These are phyloP conservation scores for Cucumis melo DNA, from an alignment of 306 rosid genomes.

Conservation along the genomic window DNA sequence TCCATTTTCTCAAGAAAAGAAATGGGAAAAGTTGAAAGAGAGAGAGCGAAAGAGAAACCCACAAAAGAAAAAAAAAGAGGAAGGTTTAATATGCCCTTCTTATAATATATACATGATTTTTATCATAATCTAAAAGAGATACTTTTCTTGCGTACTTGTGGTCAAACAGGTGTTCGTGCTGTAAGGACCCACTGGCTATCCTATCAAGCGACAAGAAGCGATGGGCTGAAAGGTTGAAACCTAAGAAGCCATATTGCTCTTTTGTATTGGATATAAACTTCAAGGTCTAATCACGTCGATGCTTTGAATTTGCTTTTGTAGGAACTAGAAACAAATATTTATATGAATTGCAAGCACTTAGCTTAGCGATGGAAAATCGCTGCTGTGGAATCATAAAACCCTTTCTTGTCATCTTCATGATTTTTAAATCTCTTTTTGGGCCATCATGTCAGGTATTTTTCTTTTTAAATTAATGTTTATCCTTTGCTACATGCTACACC, in stretches of 20 bases:
- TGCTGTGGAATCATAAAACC: slow-evolving; percentile 42
- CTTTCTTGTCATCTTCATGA: slow-evolving; percentile 10
- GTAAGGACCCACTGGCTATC: slow-evolving; percentile 38
- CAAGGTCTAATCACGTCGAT: slow-evolving; percentile 21
- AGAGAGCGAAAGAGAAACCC: neutral
- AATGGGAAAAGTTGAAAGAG: neutral
- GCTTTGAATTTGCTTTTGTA: slow-evolving; percentile 22
- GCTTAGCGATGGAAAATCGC: slow-evolving; percentile 31
- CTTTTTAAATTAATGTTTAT: slow-evolving; percentile 41
- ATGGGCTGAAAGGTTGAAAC: slow-evolving; percentile 82
- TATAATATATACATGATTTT: neutral
- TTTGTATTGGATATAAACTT: slow-evolving; percentile 57
- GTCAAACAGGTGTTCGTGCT: slow-evolving; percentile 56
- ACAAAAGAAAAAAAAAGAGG: neutral
- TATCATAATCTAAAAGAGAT: slow-evolving; percentile 65
- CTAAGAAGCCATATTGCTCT: slow-evolving; percentile 33
- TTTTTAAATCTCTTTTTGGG: slow-evolving; percentile 18
- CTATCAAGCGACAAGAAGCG: slow-evolving; percentile 55
- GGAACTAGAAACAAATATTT: slow-evolving; percentile 19
- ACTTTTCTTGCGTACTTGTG: slow-evolving; percentile 53
- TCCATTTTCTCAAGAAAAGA: slow-evolving; percentile 1
- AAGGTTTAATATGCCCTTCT: slow-evolving; percentile 4
- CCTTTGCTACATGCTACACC: slow-evolving; percentile 64
- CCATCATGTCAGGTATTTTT: slow-evolving; percentile 43
- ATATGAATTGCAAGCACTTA: slow-evolving; percentile 26